phyloP scores from a whole-genome alignment of 2,329 filamentous ascomycete genomes.

The Talaromyces sp. region DNA sequence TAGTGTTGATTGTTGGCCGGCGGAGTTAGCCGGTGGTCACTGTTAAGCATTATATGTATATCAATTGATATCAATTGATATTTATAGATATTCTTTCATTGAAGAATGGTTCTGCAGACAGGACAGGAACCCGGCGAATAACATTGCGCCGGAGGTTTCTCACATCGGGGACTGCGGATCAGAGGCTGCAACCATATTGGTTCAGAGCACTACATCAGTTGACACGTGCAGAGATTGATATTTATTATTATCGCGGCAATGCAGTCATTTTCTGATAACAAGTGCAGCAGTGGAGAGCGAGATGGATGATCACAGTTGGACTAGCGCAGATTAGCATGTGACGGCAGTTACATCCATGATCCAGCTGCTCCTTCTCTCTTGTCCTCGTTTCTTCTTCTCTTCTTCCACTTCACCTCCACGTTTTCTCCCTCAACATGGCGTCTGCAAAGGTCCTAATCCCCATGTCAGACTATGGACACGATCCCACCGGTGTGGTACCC shows the following conservation, averaged over 20 bases:
- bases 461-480: conserved; percentile 54
- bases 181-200: no score
- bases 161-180: no score
- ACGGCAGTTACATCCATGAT: background rate
- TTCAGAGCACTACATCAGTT: no score
- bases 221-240: no score
- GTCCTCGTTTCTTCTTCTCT: background rate
- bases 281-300: background rate
- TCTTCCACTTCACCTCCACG: background rate
- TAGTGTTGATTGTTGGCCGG: background rate
- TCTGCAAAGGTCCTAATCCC: conserved; percentile 42
- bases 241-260: no score
- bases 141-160: background rate
- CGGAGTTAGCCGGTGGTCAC: background rate
- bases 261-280: background rate
- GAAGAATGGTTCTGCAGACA: background rate
- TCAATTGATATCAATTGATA: background rate
- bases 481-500: conserved; percentile 45
- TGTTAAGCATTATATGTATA: background rate
- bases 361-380: background rate
- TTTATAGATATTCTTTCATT: background rate
- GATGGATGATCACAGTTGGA: background rate
- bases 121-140: background rate
- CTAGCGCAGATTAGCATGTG: background rate
- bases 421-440: background rate